Evolutionary conservation across 306 rosid genomes (phyloP), one percentile per base, ranked within the genome.

Genomic region (Vachellia collinsii): DNA sequence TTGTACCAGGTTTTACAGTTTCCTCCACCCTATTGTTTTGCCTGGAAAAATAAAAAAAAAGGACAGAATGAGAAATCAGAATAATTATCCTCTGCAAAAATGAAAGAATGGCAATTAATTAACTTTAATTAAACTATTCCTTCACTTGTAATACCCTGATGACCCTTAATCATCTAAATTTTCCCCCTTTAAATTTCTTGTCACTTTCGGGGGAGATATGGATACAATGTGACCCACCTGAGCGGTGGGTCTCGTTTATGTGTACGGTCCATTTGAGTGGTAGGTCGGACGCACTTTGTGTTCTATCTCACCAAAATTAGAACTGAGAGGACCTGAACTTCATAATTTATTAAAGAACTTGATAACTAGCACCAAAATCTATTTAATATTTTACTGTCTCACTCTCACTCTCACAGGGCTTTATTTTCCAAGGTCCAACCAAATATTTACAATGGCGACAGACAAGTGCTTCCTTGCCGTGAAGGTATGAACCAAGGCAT

Each of bases 1-100:
- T 39, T 41, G 48, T 9, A 17, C 29, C 77, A 53, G 72, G 67
- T 64, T 63, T 1, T 3, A 38, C 41, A 22, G 54, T 7, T 74
- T n/a, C 70, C 66, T 42, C 72, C 20, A 42, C 62, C 72, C 83
- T 81, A 94, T 83, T 84, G 99, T 88, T 94, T 94, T 43, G 97
- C 91, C 99, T 94, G 95, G 34, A 78, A 50, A 38, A n/a, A n/a
- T n/a, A n/a, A 5, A 81, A 80, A 56, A 78, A n/a, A 46, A 8
- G 0, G 11, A 58, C 13, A 76, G 43, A 77, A 17, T 17, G 42
- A 47, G 8, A 72, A 73, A 59, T 19, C 41, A 44, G 64, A 76
- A 68, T 77, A 51, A 67, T 64, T n/a, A 14, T 53, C 14, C 72
- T 38, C 72, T 41, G 16, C 12, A 42, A 42, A 68, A n/a, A 19